Percentiles rank a stretch among this genome's conserved stretches.
Conservation (phyloP, 2,329 filamentous ascomycete species). For the Ophiostoma pallidulum region DNA sequence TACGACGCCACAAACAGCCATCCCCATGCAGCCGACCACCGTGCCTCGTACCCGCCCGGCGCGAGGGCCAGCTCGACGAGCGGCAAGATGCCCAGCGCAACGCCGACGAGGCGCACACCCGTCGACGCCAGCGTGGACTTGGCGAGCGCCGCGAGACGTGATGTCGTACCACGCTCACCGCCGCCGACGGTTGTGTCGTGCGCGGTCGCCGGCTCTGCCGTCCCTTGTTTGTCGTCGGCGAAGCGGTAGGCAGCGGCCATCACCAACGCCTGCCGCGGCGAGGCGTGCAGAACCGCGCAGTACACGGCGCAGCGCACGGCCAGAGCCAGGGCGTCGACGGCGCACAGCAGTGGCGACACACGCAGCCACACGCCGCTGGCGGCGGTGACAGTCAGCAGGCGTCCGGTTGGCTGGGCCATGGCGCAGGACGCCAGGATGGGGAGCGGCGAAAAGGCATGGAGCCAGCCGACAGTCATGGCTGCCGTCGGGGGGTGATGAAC, state of each 20-base stretch:
- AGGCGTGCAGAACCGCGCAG: not conserved
- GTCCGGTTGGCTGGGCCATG: slow-evolving; percentile 10
- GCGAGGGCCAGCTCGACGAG: not conserved
- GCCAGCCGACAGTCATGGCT: slow-evolving; percentile 8
- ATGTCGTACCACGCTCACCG: not conserved
- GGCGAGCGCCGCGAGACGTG: not conserved
- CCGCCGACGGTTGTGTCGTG: not conserved
- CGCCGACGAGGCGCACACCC: not conserved
- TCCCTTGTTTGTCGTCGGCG: not conserved
- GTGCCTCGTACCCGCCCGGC: slow-evolving; percentile 1
- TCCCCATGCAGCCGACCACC: slow-evolving; percentile 10
- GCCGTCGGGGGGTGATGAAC: no score
- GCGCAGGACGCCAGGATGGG: slow-evolving; percentile 2
- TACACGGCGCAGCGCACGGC: slow-evolving; percentile 2
- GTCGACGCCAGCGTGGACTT: not conserved
- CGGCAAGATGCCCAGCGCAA: not conserved
- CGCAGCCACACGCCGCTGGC: slow-evolving; percentile 7
- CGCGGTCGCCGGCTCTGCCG: not conserved
- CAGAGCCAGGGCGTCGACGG: slow-evolving; percentile 4
- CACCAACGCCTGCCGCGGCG: not conserved
- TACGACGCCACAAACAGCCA: slow-evolving; percentile 6
- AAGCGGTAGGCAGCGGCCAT: slow-evolving; percentile 1
- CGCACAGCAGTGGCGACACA: slow-evolving; percentile 8
- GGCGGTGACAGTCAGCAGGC: not conserved
- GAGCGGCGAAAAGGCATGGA: slow-evolving; percentile 6